phyloP scores from a whole-genome alignment of 306 rosid genomes.

The Ormosia emarginata region DNA sequence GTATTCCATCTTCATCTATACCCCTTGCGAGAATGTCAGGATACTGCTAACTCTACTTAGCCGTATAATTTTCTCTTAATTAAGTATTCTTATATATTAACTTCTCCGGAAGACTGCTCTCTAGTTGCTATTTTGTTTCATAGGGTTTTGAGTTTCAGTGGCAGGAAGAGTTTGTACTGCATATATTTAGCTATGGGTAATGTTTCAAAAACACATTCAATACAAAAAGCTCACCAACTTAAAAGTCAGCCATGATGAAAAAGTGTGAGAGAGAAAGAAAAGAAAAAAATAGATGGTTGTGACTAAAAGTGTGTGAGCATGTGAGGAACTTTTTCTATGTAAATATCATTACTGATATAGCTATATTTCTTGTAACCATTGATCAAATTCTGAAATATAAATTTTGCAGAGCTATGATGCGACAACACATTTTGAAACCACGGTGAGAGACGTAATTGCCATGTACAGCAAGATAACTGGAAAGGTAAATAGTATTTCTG shows the following conservation, averaged over 20 bases:
- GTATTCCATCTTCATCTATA: conserved; percentile 1
- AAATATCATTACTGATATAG: too few relatives aligned
- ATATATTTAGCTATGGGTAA: background rate
- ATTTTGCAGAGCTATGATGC: conserved; percentile 57
- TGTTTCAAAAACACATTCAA: too few relatives aligned
- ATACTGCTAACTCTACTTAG: background rate
- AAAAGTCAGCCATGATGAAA: too few relatives aligned
- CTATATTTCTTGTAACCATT: background rate
- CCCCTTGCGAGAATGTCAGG: background rate
- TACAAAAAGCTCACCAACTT: too few relatives aligned
- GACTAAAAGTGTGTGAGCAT: too few relatives aligned
- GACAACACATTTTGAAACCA: conserved; percentile 62
- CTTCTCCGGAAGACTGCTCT: background rate
- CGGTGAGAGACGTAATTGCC: conserved; percentile 49
- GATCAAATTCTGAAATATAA: background rate
- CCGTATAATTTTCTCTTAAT: background rate
- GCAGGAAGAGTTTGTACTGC: background rate
- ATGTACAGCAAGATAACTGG: conserved; percentile 56
- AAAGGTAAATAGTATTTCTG: conserved; percentile 39
- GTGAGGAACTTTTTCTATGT: too few relatives aligned
- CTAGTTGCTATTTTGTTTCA: background rate
- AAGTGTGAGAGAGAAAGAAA: too few relatives aligned
- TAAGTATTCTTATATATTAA: background rate
- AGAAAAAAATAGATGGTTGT: too few relatives aligned
- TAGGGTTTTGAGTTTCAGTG: background rate